Evolutionary conservation across 73 alveolate species (phyloP).

Genomic region (Symbiodinium natans): DNA sequence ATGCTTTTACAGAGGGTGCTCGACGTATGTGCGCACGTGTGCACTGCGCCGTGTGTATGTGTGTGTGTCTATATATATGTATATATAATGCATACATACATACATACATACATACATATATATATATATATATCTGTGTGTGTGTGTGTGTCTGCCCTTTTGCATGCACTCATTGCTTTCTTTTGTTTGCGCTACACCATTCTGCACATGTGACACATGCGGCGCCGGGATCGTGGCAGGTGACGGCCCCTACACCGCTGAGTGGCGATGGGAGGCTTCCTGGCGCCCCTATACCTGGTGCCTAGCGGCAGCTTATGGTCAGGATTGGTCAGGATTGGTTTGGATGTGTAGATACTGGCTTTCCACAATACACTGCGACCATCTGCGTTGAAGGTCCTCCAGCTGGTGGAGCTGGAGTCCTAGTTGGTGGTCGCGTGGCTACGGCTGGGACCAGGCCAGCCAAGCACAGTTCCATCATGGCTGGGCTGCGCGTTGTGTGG

Average conservation of each 20-base stretch:
- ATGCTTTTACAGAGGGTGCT: too few species aligned
- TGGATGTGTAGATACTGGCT: background rate
- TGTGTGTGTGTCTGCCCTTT: too few species aligned
- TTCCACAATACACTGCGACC: background rate
- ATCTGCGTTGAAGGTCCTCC: background rate
- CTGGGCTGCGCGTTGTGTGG: too few species aligned
- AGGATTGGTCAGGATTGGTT: background rate
- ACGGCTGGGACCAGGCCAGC: constrained; percentile 2
- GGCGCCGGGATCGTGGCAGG: background rate
- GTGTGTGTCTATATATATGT: too few species aligned
- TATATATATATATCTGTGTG: too few species aligned
- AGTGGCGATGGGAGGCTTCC: background rate
- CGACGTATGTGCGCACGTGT: too few species aligned
- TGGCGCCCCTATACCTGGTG: background rate
- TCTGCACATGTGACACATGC: background rate
- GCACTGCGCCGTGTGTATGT: too few species aligned
- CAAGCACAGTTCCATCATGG: too few species aligned
- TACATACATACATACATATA: too few species aligned
- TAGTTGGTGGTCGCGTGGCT: background rate
- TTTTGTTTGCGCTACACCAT: background rate
- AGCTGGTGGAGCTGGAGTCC: background rate
- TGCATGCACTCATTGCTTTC: too few species aligned
- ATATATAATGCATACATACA: too few species aligned
- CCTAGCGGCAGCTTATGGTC: too few species aligned
- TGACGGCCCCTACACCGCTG: background rate